Base-by-base conservation (phyloP, 371 early-diverging fungal genomes). In the Batkoa obscura region DNA sequence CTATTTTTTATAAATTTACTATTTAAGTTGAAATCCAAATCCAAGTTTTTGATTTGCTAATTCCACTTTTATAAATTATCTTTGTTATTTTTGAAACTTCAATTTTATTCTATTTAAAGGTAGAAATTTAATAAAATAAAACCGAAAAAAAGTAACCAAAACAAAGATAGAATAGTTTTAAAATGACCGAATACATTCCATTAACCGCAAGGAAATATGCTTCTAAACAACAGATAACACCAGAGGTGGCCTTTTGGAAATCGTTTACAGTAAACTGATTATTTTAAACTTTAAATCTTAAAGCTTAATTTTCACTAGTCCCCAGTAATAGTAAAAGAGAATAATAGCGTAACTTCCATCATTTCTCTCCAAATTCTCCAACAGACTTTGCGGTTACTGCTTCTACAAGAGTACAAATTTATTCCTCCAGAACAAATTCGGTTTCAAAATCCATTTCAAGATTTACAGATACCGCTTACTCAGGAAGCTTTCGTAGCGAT, bases 381-480 rank as follows among this genome's bases (percentile, higher is more conserved):
- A 73, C 88, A 65, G 87, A 89, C 64, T 86, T 93, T 64, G 85
- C 88, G 12, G 87, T 90, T 31, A 81, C 94, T 6, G 77, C 86
- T 12, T 88, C 93, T 31, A 74, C 90, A 49, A 80, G 90, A 56
- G 84, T 95, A 43, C 92, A 93, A 64, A 73, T 95, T 51, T 95
- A 94, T 72, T 78, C 76, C 55, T 71, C 86, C 47, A 76, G 79
- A 60, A 78, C 83, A 54, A 77, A 76, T 64, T 42, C 74, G 66
- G 68, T 84, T 50, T 86, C 83, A 63, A 87, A 87, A 71, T 81
- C 89, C 8, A 81, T 94, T 59, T 80, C 89, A 47, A 80, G 94
- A 55, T 94, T 96, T 68, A 84, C 79, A 65, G 90, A 88, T 60
- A 71, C 79, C 5, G 96, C 87, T 17, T 84, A 81, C 64, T 77